Base-by-base conservation (phyloP, 169 alveolate genomes). In the Theileria luwenshuni region DNA sequence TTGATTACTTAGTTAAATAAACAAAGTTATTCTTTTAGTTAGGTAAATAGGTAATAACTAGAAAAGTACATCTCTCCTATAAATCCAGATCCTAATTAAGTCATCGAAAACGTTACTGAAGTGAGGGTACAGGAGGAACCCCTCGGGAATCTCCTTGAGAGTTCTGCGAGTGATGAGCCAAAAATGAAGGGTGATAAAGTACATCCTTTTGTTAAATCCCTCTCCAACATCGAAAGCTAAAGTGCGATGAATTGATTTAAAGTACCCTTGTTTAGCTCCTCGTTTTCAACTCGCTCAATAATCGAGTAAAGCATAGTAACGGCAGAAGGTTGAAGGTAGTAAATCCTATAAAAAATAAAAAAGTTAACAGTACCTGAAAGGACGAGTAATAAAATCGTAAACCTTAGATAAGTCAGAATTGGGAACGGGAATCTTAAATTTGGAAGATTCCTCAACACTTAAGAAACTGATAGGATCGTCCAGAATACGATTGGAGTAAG, bases 201-300 rank as follows among this genome's bases (percentile, higher is more conserved):
- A 88, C 59, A 83, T 83, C 47, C 88, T 83, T 74, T 65, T 77
- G 64, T 88, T 88, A 73, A 84, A 88, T 13, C 92, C 90, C 19
- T 83, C 85, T 51, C 88, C 90, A 41, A 88, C 84, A 25, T 67
- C 87, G 64, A 87, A 87, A 32, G 61, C 67, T 28, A 69, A 52
- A 2, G 30, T 1, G 30, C n/a, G 33, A 68, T 58, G 72, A 65
- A 33, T 13, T 3, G 17, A 35, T 62, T 27, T 27, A 33, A 19
- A 54, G 28, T 56, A 28, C 69, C 38, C 0, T n/a, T 28, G 12
- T 76, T 71, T 56, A 87, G 72, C 42, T 84, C 90, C 52, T 77
- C 87, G 64, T 87, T 87, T 56, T 87, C 93, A 30, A 87, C 75
- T 8, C 93, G 76, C 61, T 87, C 93, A 27, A 87, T 84, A 59